Conservation (phyloP, 768 basidiomycete species). For the Rhizopogon vinicolor region DNA sequence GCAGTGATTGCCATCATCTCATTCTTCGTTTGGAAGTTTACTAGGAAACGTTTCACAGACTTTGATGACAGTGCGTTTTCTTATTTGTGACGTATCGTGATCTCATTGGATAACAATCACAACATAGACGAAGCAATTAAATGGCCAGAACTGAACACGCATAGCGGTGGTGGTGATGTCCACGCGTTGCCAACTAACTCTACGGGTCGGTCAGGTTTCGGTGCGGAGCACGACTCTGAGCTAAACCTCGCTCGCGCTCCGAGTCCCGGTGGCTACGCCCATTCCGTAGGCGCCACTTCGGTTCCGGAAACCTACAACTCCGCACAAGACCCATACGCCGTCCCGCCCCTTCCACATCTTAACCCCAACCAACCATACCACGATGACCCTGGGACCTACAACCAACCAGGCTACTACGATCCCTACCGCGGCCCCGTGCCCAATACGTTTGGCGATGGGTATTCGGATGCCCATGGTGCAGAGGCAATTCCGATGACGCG, state of each 20-base stretch:
- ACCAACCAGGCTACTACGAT: slow-evolving; percentile 58
- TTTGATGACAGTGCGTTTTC: slow-evolving; percentile 73
- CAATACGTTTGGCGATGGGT: slow-evolving; percentile 48
- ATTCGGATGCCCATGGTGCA: slow-evolving; percentile 25
- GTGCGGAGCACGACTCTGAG: slow-evolving; percentile 55
- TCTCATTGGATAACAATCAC: not conserved
- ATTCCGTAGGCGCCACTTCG: slow-evolving; percentile 41
- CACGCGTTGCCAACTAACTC: slow-evolving; percentile 66
- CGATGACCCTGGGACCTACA: slow-evolving; percentile 55
- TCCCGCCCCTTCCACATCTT: slow-evolving; percentile 76
- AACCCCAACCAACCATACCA: slow-evolving; percentile 75
- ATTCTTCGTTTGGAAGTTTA: slow-evolving; percentile 86
- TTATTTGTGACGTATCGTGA: slow-evolving; percentile 8
- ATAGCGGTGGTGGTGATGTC: slow-evolving; percentile 40
- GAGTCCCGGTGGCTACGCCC: slow-evolving; percentile 39
- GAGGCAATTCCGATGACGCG: slow-evolving; percentile 80
- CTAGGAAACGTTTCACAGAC: slow-evolving; percentile 67
- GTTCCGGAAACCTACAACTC: slow-evolving; percentile 34
- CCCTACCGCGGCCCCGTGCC: slow-evolving; percentile 79
- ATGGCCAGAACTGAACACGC: slow-evolving; percentile 84
- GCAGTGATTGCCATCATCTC: slow-evolving; percentile 64
- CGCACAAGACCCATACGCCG: slow-evolving; percentile 68
- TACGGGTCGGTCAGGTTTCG: slow-evolving; percentile 69
- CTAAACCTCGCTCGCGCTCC: slow-evolving; percentile 50
- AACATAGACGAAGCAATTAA: slow-evolving; percentile 80